Evolutionary conservation across 108 stramenopile genomes (phyloP), one percentile per base, ranked within the genome.

Genomic region (Cyclostephanos invisitatus): DNA sequence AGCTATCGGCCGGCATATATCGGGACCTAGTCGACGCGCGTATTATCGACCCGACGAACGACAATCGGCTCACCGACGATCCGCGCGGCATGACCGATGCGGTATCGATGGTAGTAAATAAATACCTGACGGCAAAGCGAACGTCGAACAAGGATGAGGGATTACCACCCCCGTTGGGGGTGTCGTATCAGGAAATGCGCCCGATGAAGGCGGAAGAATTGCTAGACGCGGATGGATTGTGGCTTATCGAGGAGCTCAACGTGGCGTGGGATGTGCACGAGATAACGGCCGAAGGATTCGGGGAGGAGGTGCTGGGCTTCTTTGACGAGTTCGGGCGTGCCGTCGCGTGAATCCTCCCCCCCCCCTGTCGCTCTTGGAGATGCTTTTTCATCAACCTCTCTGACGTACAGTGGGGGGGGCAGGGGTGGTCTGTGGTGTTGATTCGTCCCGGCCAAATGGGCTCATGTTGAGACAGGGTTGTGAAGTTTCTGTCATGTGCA

Each of bases 191-290:
- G 15, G 20, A 75, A 3, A 59, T 70, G 64, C 28, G 69, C 15
- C 61, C 62, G 15, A 28, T 80, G 0, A 75, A 53, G 22, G 40
- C 48, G 37, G 69, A 42, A 12, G 79, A 80, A 44, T 20, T 70
- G 63, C 60, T 62, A 11, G 74, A 80, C 59, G 79, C 79, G 0
- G 51, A 75, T 28, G 46, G 64, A 40, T 62, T 80, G 42, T 80
- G 79, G 79, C 59, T 80, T 46, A 72, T 75, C 32, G 79, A 80
- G 27, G 79, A 80, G 22, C 53, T 80, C 48, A 80, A 80, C 71
- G 74, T 80, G 24, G 79, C 79, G 3, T 80, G 69, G 69, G 79
- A 80, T 66, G 69, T 57, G 15, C 79, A 80, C 59, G 79, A 80
- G 47, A 75, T 80, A 25, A 80, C 79, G 0, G 68, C 74, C 1